Conservation (phyloP, 78 protist genomes). For the Monosiga brevicollis region DNA sequence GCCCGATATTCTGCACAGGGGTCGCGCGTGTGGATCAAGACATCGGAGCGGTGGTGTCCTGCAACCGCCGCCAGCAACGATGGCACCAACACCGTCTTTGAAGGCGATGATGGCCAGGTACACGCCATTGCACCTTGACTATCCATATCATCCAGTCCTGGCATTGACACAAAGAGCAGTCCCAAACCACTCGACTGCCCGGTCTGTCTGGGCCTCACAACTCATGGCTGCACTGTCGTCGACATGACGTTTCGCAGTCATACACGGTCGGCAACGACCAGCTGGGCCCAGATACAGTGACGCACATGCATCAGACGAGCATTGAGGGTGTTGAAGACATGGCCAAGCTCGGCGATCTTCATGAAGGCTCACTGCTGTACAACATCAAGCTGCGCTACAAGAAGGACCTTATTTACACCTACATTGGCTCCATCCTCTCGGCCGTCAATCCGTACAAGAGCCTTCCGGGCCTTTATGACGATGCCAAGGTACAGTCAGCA, state of each 20-base stretch:
- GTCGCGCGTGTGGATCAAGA: not conserved
- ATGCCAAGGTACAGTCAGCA: constrained; percentile 31
- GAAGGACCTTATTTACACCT: constrained; percentile 20
- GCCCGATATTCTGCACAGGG: not conserved
- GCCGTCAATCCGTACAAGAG: constrained; percentile 77
- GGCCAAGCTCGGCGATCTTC: not conserved
- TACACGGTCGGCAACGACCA: not conserved
- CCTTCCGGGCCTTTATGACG: constrained; percentile 32
- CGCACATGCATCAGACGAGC: constrained; percentile 4
- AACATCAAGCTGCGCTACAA: constrained; percentile 1
- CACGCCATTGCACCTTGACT: not conserved
- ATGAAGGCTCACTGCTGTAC: not conserved
- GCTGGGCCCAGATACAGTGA: not conserved
- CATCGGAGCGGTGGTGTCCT: not conserved
- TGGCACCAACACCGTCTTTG: not conserved
- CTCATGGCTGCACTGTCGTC: not conserved
- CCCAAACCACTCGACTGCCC: not conserved
- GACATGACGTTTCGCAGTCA: not conserved
- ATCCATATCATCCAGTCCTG: not conserved
- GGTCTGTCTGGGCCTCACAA: not conserved
- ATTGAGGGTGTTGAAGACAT: constrained; percentile 1
- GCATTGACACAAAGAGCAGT: not conserved
- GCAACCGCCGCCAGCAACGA: not conserved
- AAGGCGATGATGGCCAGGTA: not conserved
- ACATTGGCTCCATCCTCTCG: constrained; percentile 76